Base-by-base conservation (phyloP, 148 eudicot genomes). In the Chenopodium formosanum region DNA sequence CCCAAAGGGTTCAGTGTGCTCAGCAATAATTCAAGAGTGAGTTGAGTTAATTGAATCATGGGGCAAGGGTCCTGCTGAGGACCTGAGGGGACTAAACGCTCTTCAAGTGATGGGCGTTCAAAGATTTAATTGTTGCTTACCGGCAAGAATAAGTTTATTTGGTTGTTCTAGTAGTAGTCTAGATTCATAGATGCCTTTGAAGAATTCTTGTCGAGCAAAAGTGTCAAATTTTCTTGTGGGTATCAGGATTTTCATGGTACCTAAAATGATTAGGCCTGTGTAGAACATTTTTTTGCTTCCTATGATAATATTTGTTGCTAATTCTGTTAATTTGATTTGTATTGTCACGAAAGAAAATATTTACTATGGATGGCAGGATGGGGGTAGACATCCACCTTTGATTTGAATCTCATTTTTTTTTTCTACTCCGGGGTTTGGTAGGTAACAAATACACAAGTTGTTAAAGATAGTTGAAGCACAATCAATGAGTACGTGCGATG, bases 1-100 rank as follows among this genome's bases (percentile, higher is more conserved):
- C 85, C 37, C 94, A 91, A 86, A 86, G 92, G 82, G 94, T 92
- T 74, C 94, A 92, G 83, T 92, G 97, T 78, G 94, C 97, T n/a
- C 97, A 92, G 68, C 97, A 92, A 84, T 92, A 84, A 90, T 67
- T 4, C 47, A 9, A 27, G 32, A 9, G 8, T 1, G 20, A 9
- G 8, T 1, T 73, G 60, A 27, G 3, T 73, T 13, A 20, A 62
- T 62, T 48, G 34, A 62, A 62, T 62, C 25, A 62, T 62, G 19
- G 58, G 58, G 27, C 29, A 46, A 46, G 56, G 7, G 58, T 47
- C 50, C 50, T 71, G 52, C 74, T 71, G 52, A 44, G 23, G 16
- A 25, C 27, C 74, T 71, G 52, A 44, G 23, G 27, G 48, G 27
- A 71, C 4, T 40, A 40, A 52, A n/a, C 50, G 22, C 23, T 34